Percentiles rank a stretch among this genome's conserved stretches.
These are phyloP conservation scores for Fusarium acutatum DNA, from an alignment of 2,329 filamentous ascomycete genomes.

Conservation along the genomic window DNA sequence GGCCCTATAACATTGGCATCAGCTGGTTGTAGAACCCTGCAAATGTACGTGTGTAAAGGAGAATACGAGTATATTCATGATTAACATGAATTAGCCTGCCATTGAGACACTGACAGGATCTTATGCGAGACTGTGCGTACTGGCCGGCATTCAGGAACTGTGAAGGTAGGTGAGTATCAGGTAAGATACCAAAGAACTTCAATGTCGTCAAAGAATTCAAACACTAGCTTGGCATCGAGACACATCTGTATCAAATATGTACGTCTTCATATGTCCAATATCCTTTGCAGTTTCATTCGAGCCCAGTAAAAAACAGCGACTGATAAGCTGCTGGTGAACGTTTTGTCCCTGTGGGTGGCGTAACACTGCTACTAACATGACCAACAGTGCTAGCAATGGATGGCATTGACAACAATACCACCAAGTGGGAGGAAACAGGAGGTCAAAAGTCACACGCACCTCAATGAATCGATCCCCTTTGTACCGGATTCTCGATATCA, in stretches of 20 bases:
- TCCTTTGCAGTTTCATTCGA: not conserved
- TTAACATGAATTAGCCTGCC: slow-evolving; percentile 6
- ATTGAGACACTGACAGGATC: not conserved
- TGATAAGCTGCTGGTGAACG: not conserved
- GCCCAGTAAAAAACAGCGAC: not conserved
- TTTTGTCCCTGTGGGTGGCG: not conserved
- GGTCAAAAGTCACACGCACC: no score
- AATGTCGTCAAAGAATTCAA: not conserved
- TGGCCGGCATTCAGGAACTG: not conserved
- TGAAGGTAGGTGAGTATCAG: not conserved
- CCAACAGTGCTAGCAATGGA: not conserved
- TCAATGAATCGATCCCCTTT: slow-evolving; percentile 19
- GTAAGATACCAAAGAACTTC: not conserved
- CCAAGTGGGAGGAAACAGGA: no score
- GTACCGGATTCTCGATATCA: slow-evolving; percentile 1
- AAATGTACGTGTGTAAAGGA: not conserved
- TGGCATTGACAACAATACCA: not conserved
- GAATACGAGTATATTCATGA: not conserved
- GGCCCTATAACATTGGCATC: slow-evolving; percentile 31
- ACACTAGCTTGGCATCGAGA: not conserved
- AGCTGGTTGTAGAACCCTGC: slow-evolving; percentile 14
- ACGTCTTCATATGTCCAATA: not conserved
- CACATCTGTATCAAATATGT: not conserved
- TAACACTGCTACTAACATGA: not conserved
- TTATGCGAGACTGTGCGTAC: not conserved